Evolutionary conservation across 2,329 filamentous ascomycete genomes (phyloP).

Genomic region (Claviceps quebecensis): DNA sequence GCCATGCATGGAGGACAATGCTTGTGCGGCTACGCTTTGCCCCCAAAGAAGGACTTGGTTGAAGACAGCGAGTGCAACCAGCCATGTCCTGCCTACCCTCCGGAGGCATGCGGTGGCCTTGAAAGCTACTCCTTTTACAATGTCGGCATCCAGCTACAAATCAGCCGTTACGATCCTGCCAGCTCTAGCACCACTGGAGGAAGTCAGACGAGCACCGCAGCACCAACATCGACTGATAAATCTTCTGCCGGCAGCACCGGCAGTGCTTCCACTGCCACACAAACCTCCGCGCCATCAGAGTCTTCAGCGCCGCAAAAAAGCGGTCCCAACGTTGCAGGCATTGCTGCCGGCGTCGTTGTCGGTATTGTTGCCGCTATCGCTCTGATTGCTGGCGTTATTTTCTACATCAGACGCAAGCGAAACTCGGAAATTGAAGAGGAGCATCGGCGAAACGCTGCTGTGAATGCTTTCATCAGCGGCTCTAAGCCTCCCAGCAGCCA

Average conservation of each 20-base stretch:
- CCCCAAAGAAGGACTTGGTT: conserved; percentile 39
- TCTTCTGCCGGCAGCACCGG: conserved; percentile 7
- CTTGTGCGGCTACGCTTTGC: conserved; percentile 59
- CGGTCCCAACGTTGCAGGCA: conserved; percentile 61
- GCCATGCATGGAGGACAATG: conserved; percentile 51
- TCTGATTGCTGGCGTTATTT: conserved; percentile 53
- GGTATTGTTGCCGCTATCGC: conserved; percentile 58
- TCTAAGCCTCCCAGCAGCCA: conserved; percentile 48
- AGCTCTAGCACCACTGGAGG: conserved; percentile 11
- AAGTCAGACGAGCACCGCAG: background rate
- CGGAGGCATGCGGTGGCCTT: conserved; percentile 43
- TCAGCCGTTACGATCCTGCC: conserved; percentile 15
- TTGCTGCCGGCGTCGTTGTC: conserved; percentile 78
- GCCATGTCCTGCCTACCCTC: conserved; percentile 47
- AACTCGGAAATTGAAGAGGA: conserved; percentile 72
- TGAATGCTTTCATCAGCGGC: conserved; percentile 60
- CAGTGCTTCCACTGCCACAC: conserved; percentile 7
- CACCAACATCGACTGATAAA: conserved; percentile 10
- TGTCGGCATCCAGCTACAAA: conserved; percentile 29
- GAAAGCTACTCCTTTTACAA: conserved; percentile 34
- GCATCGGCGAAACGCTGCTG: conserved; percentile 65
- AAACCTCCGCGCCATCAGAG: conserved; percentile 9
- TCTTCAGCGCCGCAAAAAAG: conserved; percentile 14
- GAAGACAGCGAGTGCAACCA: conserved; percentile 48
- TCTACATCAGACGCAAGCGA: conserved; percentile 61